phyloP scores from a whole-genome alignment of 2,329 filamentous ascomycete species.

The Fusarium xylarioides region DNA sequence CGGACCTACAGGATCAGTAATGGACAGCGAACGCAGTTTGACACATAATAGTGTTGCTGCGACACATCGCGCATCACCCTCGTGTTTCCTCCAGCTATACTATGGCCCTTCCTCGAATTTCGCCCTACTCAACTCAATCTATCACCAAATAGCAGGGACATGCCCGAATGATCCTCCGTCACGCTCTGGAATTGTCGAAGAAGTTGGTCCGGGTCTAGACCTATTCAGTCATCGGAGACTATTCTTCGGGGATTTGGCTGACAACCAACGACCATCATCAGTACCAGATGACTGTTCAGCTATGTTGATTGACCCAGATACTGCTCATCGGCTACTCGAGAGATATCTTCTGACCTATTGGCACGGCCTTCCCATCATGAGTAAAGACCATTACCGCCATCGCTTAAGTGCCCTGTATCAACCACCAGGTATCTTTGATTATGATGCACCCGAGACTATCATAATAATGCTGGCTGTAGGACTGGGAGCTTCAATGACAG shows the following conservation, averaged over 20 bases:
- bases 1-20: conserved; percentile 13
- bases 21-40: conserved; percentile 40
- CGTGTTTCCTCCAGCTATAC: conserved; percentile 55
- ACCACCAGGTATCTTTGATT: conserved; percentile 42
- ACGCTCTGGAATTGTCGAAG: conserved; percentile 42
- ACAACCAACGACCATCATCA: conserved; percentile 43
- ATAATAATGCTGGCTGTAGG: conserved; percentile 51
- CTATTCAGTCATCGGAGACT: conserved; percentile 43
- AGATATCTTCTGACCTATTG: conserved; percentile 54
- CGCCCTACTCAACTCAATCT: conserved; percentile 49
- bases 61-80: conserved; percentile 55
- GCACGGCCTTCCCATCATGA: conserved; percentile 48
- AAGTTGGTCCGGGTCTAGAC: conserved; percentile 45
- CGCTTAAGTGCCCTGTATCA: conserved; percentile 49
- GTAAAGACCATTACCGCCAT: conserved; percentile 47
- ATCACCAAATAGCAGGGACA: conserved; percentile 46
- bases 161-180: conserved; percentile 31
- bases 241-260: conserved; percentile 50
- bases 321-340: conserved; percentile 50
- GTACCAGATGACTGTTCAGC: conserved; percentile 38
- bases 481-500: conserved; percentile 49
- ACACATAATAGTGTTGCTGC: conserved; percentile 56
- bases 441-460: conserved; percentile 49
- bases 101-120: conserved; percentile 59
- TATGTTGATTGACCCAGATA: conserved; percentile 51